phyloP scores from a whole-genome alignment of 2,329 filamentous ascomycete genomes.

The Diaporthe vaccinii region DNA sequence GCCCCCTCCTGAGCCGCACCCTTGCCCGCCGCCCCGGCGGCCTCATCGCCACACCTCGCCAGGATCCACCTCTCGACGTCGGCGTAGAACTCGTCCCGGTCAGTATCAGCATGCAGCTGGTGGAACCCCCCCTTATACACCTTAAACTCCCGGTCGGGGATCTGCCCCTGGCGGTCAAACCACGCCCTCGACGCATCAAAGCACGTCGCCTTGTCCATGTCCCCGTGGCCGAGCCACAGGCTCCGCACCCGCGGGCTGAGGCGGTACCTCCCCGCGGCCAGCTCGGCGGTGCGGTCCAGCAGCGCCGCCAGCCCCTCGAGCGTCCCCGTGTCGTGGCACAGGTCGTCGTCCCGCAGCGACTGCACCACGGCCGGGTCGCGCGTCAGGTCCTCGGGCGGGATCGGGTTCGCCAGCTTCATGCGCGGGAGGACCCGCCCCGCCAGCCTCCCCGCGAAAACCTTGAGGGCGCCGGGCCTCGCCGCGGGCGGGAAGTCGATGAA shows the following conservation, averaged over 20 bases:
- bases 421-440: constrained; percentile 77
- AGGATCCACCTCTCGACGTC: constrained; percentile 79
- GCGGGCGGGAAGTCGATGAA: constrained; percentile 80
- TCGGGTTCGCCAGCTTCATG: constrained; percentile 74
- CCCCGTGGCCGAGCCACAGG: constrained; percentile 83
- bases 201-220: constrained; percentile 77
- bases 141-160: constrained; percentile 79
- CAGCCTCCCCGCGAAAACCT: constrained; percentile 75
- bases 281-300: constrained; percentile 77
- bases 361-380: constrained; percentile 75
- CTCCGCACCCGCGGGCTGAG: constrained; percentile 69
- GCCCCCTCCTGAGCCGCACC: neutral
- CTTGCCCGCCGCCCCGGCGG: constrained; percentile 45
- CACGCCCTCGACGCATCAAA: constrained; percentile 75
- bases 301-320: constrained; percentile 83
- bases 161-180: constrained; percentile 66
- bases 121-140: constrained; percentile 85
- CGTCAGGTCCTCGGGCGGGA: constrained; percentile 75
- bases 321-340: constrained; percentile 88
- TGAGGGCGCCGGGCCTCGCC: constrained; percentile 73
- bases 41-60: constrained; percentile 51
- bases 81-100: constrained; percentile 65
- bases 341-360: constrained; percentile 73
- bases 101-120: constrained; percentile 75
- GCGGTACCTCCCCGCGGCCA: constrained; percentile 69